phyloP scores from a whole-genome alignment of 192 early-diverging fungal genomes.

The Obelidium mucronatum region DNA sequence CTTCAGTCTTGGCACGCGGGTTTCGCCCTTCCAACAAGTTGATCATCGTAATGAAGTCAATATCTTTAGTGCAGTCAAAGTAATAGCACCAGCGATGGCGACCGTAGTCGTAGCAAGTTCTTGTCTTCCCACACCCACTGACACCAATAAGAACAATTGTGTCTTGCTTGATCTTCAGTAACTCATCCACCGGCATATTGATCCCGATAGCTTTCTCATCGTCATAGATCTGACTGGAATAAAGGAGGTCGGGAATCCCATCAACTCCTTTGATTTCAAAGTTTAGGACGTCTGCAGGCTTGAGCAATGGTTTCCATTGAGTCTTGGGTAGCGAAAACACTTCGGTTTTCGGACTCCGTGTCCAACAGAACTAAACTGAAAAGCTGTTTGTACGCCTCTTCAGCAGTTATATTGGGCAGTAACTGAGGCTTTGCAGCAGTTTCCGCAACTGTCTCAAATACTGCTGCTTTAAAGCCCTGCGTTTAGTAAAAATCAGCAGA shows the following conservation, averaged over 20 bases:
- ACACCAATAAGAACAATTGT: constrained; percentile 22
- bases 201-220: constrained; percentile 7
- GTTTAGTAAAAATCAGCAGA: too few species aligned
- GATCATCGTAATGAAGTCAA: neutral
- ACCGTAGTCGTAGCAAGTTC: constrained; percentile 13
- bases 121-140: constrained; percentile 17
- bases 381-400: too few species aligned
- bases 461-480: too few species aligned
- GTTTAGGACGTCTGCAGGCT: constrained; percentile 8
- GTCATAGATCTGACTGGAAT: constrained; percentile 24
- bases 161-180: constrained; percentile 2
- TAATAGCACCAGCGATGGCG: neutral
- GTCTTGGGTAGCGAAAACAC: neutral
- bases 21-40: neutral
- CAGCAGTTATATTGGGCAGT: too few species aligned
- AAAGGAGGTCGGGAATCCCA: constrained; percentile 25
- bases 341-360: too few species aligned
- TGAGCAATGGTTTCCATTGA: neutral
- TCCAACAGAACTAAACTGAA: too few species aligned
- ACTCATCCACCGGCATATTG: constrained; percentile 24
- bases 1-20: neutral
- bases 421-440: too few species aligned
- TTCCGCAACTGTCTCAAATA: too few species aligned
- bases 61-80: constrained; percentile 8
- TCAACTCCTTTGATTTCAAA: constrained; percentile 9